A percentile compares a stretch with the other conserved stretches of the same genome.
Evolutionary conservation across 371 early-diverging fungal species (phyloP).

Genomic region (Mortierella sp.): DNA sequence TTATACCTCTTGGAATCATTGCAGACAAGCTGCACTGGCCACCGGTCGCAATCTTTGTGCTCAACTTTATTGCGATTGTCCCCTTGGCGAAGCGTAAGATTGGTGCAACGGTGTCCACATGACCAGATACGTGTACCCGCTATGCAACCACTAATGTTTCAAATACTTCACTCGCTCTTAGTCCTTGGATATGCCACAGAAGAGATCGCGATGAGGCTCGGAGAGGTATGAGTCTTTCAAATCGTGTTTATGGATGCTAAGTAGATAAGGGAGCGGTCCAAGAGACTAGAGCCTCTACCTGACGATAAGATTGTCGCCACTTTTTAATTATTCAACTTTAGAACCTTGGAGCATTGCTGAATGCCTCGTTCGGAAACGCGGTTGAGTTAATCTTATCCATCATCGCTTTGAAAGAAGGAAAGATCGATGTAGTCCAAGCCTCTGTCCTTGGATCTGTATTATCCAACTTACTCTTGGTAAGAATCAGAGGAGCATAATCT

Average conservation of each 20-base stretch:
- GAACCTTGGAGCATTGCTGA: constrained; percentile 91
- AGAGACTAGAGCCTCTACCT: not conserved
- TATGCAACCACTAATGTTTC: not conserved
- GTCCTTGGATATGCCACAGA: constrained; percentile 75
- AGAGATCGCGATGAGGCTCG: constrained; percentile 60
- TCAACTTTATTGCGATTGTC: constrained; percentile 92
- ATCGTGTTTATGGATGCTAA: not conserved
- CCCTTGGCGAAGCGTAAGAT: constrained; percentile 79
- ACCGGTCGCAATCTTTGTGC: constrained; percentile 75
- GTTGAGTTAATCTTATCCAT: constrained; percentile 88
- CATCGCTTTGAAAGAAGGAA: constrained; percentile 81
- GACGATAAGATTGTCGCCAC: not conserved
- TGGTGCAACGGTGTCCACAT: not conserved
- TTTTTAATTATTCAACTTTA: constrained; percentile 13
- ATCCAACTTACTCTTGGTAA: constrained; percentile 81
- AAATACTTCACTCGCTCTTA: not conserved
- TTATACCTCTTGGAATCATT: constrained; percentile 83
- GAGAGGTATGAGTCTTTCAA: constrained; percentile 50
- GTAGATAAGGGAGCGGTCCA: not conserved
- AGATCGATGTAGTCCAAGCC: constrained; percentile 90
- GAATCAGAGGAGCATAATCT: not conserved
- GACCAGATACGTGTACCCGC: not conserved
- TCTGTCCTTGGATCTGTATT: constrained; percentile 90
- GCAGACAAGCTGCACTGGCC: constrained; percentile 74
- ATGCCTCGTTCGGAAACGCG: constrained; percentile 89